phyloP scores from a whole-genome alignment of 176 grass and related monocot genomes.

The Phragmites australis region DNA sequence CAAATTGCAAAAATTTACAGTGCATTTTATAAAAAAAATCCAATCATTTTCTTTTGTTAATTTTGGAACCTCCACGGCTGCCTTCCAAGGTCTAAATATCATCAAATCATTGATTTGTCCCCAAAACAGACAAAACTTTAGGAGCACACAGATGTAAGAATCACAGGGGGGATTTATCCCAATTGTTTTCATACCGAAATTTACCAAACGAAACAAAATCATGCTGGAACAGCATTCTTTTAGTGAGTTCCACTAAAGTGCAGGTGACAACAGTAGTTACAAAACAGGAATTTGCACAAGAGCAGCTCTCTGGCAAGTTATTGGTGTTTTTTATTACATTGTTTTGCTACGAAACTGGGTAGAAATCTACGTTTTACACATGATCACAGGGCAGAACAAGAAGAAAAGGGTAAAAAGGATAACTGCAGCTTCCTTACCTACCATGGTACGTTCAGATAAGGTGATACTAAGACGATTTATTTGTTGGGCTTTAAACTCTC shows the following conservation, averaged over 20 bases:
- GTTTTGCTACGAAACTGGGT: too few relatives aligned
- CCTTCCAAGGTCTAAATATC: too few relatives aligned
- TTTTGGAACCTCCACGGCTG: neutral
- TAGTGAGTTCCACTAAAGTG: neutral
- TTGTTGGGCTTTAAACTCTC: neutral
- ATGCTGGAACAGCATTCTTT: too few relatives aligned
- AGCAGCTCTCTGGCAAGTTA: neutral
- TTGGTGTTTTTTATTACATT: neutral
- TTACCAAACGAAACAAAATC: too few relatives aligned
- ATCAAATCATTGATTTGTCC: too few relatives aligned
- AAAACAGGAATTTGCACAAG: neutral
- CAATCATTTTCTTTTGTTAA: neutral
- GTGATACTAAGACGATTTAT: neutral
- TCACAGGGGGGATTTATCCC: too few relatives aligned
- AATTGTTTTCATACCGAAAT: too few relatives aligned
- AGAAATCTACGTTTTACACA: constrained; percentile 9
- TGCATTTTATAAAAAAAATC: too few relatives aligned
- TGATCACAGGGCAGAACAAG: neutral
- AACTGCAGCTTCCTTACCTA: neutral
- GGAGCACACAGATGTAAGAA: neutral
- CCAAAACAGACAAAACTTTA: neutral
- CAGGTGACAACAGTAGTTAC: neutral
- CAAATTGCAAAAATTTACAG: neutral
- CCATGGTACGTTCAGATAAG: neutral
- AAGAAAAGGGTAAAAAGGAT: neutral